A percentile compares a stretch with the other conserved stretches of the same genome.
phyloP scores from a whole-genome alignment of 345 rosid species.

The Aquilaria malaccensis region DNA sequence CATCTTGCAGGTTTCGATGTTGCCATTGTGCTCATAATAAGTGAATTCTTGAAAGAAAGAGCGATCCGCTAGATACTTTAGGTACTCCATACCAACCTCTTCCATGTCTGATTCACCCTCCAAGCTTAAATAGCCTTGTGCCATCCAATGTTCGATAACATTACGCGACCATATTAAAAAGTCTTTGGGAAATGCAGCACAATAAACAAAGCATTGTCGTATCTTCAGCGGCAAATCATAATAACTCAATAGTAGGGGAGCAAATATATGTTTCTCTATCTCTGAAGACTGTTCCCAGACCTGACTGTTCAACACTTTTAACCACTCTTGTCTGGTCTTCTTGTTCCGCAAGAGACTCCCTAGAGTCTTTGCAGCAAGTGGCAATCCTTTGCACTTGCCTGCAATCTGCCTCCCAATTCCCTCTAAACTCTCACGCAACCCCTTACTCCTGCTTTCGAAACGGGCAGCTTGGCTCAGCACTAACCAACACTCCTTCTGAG shows the following conservation, averaged over 20 bases:
- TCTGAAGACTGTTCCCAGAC: not conserved
- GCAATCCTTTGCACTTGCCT: constrained; percentile 9
- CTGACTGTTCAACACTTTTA: not conserved
- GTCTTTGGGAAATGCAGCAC: not conserved
- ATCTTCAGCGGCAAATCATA: not conserved
- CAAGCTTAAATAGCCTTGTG: not conserved
- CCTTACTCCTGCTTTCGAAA: not conserved
- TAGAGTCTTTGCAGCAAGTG: not conserved
- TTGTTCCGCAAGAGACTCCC: not conserved
- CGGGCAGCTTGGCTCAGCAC: constrained; percentile 18
- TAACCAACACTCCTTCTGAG: constrained; percentile 20
- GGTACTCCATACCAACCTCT: not conserved
- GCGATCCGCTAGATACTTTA: not conserved
- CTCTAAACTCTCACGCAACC: not conserved
- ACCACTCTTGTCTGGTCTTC: not conserved
- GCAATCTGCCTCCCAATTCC: constrained; percentile 16
- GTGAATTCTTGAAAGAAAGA: constrained; percentile 3
- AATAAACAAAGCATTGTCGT: not conserved
- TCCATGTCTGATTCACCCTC: not conserved
- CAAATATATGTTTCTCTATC: not conserved
- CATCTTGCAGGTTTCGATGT: not conserved
- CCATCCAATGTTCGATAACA: not conserved
- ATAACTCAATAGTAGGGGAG: not conserved
- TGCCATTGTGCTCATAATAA: not conserved
- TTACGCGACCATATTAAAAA: not conserved